phyloP scores from a whole-genome alignment of 345 rosid species.

The Arabidopsis suecica region DNA sequence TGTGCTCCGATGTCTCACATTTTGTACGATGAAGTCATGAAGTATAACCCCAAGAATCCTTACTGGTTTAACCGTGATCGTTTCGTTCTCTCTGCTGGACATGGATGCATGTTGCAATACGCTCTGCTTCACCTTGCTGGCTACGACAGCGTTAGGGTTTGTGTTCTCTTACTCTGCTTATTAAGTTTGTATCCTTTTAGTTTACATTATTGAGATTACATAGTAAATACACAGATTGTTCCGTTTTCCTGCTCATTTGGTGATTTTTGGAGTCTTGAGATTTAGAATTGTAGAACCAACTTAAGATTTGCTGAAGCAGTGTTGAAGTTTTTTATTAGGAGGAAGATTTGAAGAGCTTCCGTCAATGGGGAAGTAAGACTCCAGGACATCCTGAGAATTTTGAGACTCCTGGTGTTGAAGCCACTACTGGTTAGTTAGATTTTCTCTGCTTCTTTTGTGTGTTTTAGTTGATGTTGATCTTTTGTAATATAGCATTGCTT shows the following conservation, averaged over 20 bases:
- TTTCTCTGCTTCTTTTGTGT: neutral
- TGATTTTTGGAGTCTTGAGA: too few relatives aligned
- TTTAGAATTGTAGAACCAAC: too few relatives aligned
- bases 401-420: slow-evolving; percentile 98
- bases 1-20: slow-evolving; percentile 94
- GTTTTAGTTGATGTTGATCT: too few relatives aligned
- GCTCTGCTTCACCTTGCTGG: slow-evolving; percentile 98
- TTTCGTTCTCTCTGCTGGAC: slow-evolving; percentile 92
- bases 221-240: too few relatives aligned
- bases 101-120: slow-evolving; percentile 95
- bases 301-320: too few relatives aligned
- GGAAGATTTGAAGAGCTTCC: slow-evolving; percentile 83
- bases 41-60: slow-evolving; percentile 94
- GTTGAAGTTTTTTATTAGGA: slow-evolving; percentile 49
- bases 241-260: too few relatives aligned
- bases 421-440: slow-evolving; percentile 77
- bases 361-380: slow-evolving; percentile 96
- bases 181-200: too few relatives aligned
- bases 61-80: slow-evolving; percentile 99
- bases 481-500: too few relatives aligned
- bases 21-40: slow-evolving; percentile 90
- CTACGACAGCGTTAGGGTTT: slow-evolving; percentile 84
- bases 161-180: too few relatives aligned
- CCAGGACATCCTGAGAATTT: slow-evolving; percentile 99
- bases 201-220: too few relatives aligned